These are phyloP conservation scores for Fennellomyces sp. DNA, from an alignment of 371 early-diverging fungal species.

Conservation along the genomic window DNA sequence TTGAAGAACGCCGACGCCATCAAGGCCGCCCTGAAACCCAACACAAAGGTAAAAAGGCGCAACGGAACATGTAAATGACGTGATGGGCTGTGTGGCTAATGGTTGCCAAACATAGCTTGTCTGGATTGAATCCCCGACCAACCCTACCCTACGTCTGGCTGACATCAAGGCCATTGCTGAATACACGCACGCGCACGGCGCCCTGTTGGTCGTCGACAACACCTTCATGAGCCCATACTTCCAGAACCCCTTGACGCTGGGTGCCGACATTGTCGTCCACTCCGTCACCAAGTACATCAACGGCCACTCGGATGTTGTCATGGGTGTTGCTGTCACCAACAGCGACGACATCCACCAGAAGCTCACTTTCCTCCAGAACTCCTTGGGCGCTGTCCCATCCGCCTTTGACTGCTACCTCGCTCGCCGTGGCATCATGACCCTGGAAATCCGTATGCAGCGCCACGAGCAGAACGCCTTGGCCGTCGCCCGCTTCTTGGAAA, in stretches of 20 bases:
- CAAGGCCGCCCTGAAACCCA: conserved; percentile 63
- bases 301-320: conserved; percentile 97
- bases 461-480: conserved; percentile 87
- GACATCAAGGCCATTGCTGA: conserved; percentile 89
- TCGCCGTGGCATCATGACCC: conserved; percentile 94
- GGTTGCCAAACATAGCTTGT: conserved; percentile 52
- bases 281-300: conserved; percentile 98
- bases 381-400: conserved; percentile 94
- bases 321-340: conserved; percentile 92
- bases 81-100: background rate
- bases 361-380: conserved; percentile 92
- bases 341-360: conserved; percentile 72
- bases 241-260: conserved; percentile 90
- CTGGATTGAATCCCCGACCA: conserved; percentile 97
- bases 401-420: conserved; percentile 98
- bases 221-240: conserved; percentile 98
- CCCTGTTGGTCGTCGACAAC: conserved; percentile 95
- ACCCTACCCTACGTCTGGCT: conserved; percentile 93
- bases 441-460: conserved; percentile 92
- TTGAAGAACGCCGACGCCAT: conserved; percentile 77
- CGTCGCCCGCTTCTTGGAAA: conserved; percentile 73
- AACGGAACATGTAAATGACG: background rate
- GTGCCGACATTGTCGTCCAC: conserved; percentile 97
- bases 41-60: conserved; percentile 61
- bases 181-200: conserved; percentile 78